Base-by-base conservation (phyloP, 2,329 filamentous ascomycete genomes). In the Aureobasidium sp. region DNA sequence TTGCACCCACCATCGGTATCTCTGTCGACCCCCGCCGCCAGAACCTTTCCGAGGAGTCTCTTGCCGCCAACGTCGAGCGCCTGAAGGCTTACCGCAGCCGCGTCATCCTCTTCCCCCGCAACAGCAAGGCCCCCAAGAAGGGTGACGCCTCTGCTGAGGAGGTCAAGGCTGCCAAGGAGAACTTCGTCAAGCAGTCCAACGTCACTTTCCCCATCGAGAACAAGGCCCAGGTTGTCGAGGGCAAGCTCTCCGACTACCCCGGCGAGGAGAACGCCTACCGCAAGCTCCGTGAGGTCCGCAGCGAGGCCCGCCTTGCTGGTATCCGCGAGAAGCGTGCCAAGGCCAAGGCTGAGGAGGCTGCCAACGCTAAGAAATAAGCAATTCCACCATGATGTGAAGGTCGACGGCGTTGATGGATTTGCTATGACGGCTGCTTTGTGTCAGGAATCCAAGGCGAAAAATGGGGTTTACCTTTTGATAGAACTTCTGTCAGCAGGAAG, bases 61-160 rank as follows among this genome's bases (percentile, higher is more conserved):
- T 97, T 74, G 85, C 90, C 79, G 84, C 85, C 84, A 99, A 99
- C 82, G 93, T 99, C 73, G 89, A 89, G 79, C 94, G 94, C 77
- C 91, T 99, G 77, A 92, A 97, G 87, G 91, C 91, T 78, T 99
- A 96, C 91, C 90, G 89, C 84, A 86, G 88, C 77, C 91, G 91
- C 76, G 84, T 99, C 76, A 96, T 99, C 79, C 86, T 99, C 78
- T 97, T 99, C 86, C 94, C 94, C 77, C 91, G 91, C 85, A 91
- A 90, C 82, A 86, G 86, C 78, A 92, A 92, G 82, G 87, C 94
- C 82, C 86, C 88, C 82, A 97, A 96, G 90, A 88, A 89, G 78
- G 90, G 90, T 79, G 91, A 96, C 81, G 88, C 87, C 68, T 83
- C 88, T 79, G 90, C 90, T 77, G 89, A 93, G 75, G 87, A 89